Conservation (phyloP, 2,329 filamentous ascomycete species). For the Ophiostoma fasciatum region DNA sequence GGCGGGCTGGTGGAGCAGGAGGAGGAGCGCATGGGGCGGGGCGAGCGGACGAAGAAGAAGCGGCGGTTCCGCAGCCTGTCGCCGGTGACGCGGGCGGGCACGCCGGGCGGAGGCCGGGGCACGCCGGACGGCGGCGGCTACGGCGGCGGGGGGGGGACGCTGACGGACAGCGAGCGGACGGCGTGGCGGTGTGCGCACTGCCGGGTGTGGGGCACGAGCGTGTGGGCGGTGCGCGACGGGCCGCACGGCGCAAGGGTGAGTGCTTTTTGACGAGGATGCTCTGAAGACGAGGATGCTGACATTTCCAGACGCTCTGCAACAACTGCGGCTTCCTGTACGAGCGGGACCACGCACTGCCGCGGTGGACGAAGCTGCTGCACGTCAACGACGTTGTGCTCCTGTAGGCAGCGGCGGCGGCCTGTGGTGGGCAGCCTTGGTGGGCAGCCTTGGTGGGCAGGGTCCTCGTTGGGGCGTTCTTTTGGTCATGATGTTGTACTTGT, state of each 20-base stretch:
- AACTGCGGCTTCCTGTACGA: constrained; percentile 88
- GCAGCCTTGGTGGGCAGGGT: no score
- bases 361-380: constrained; percentile 61
- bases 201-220: constrained; percentile 70
- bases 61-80: constrained; percentile 78
- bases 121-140: constrained; percentile 66
- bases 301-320: constrained; percentile 63
- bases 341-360: constrained; percentile 68
- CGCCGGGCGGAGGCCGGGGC: constrained; percentile 55
- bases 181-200: constrained; percentile 86
- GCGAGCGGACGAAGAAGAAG: constrained; percentile 92
- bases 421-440: no score
- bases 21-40: constrained; percentile 78
- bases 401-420: no score
- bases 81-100: constrained; percentile 54
- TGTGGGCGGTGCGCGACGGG: constrained; percentile 91
- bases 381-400: constrained; percentile 15
- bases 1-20: constrained; percentile 40
- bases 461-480: no score
- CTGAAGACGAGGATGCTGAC: no score
- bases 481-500: no score
- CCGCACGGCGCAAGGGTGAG: constrained; percentile 70
- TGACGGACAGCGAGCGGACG: constrained; percentile 63
- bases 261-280: constrained; percentile 8
- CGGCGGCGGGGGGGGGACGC: constrained; percentile 45